These are phyloP conservation scores for Boletus speciosus DNA, from an alignment of 768 basidiomycete species.

Conservation along the genomic window DNA sequence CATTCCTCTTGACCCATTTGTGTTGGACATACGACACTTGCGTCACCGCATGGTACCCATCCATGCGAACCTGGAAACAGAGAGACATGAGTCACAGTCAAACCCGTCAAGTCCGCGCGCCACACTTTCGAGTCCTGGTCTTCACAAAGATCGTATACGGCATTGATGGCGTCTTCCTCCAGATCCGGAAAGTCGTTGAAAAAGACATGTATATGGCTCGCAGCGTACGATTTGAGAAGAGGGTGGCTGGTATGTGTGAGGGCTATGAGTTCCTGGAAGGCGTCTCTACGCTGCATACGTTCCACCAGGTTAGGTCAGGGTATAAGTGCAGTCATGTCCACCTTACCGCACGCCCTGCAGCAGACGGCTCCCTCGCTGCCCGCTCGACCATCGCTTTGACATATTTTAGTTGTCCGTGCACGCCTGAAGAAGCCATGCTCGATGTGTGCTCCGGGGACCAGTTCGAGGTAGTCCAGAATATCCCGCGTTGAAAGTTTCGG, in stretches of 20 bases:
- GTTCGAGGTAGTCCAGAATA: neutral
- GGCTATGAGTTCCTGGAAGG: conserved; percentile 51
- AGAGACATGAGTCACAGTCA: conserved; percentile 3
- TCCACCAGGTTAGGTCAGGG: conserved; percentile 8
- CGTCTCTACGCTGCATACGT: conserved; percentile 45
- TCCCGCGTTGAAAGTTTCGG: neutral
- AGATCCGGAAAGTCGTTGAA: conserved; percentile 67
- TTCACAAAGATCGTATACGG: conserved; percentile 77
- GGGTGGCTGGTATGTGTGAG: conserved; percentile 47
- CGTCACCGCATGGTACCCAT: conserved; percentile 63
- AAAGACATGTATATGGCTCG: conserved; percentile 52
- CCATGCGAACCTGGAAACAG: conserved; percentile 55
- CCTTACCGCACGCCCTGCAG: conserved; percentile 39
- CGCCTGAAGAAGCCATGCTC: conserved; percentile 22
- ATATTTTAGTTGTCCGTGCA: conserved; percentile 15
- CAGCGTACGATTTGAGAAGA: conserved; percentile 53
- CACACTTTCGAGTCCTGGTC: conserved; percentile 55
- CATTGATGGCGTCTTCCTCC: conserved; percentile 73
- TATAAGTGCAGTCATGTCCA: neutral
- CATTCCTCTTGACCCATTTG: conserved; percentile 66
- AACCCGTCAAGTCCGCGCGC: conserved; percentile 3
- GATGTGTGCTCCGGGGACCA: neutral
- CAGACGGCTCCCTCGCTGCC: conserved; percentile 39
- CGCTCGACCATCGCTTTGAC: conserved; percentile 40
- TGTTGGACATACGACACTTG: conserved; percentile 44